Evolutionary conservation across 169 alveolate genomes (phyloP), one percentile per base, ranked within the genome.

Genomic region (Ichthyophthirius multifiliis): DNA sequence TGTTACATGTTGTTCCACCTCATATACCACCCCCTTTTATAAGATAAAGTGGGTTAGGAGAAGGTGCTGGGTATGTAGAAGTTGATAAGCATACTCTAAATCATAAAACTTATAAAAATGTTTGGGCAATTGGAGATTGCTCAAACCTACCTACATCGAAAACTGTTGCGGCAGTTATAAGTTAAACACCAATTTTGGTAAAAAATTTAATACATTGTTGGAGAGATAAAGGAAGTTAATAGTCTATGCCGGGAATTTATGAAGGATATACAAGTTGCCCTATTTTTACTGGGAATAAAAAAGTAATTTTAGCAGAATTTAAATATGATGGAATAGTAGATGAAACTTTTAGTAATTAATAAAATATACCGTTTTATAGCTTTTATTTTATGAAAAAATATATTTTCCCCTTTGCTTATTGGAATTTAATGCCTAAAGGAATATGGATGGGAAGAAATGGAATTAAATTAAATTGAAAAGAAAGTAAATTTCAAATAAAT

Each of bases 161-260:
- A 74, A 91, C 95, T 34, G 92, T 90, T 15, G 95, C 95, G 10
- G 92, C 92, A 16, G 90, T 82, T 20, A 75, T 91, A 74, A 63
- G 91, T 45, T 67, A 91, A 75, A 75, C 91, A 12, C 94, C 93
- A 39, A 78, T 91, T 18, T 64, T 87, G 13, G 87, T 83, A 3
- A 43, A 91, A 3, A 84, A 91, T 63, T n/a, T n/a, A n/a, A n/a
- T n/a, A n/a, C n/a, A n/a, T n/a, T n/a, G n/a, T n/a, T n/a, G n/a
- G n/a, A n/a, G n/a, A n/a, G n/a, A n/a, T n/a, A n/a, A n/a, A n/a
- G n/a, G n/a, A n/a, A n/a, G n/a, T n/a, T n/a, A n/a, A n/a, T n/a
- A n/a, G n/a, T n/a, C n/a, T n/a, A n/a, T n/a, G n/a, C n/a, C n/a
- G n/a, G n/a, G n/a, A 39, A 37, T 43, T 46, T 4, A 27, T 55